A percentile compares a stretch with the other conserved stretches of the same genome.
phyloP scores from a whole-genome alignment of 1,284 basidiomycete genomes.

The Leccinum fallax region DNA sequence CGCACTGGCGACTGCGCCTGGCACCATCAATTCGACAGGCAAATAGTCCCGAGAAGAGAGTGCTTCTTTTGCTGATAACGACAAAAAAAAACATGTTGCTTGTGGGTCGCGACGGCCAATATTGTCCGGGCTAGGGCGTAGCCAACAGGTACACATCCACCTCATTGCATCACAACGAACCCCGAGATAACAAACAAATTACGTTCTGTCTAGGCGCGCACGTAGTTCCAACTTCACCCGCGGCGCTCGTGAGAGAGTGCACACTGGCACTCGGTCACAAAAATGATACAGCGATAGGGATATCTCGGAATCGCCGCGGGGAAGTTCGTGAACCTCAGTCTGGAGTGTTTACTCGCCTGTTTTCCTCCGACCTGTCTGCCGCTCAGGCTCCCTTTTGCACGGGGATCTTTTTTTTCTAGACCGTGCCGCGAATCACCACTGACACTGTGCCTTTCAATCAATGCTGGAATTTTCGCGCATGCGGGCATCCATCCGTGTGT shows the following conservation, averaged over 20 bases:
- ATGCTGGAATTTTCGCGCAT: neutral
- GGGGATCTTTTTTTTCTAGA: neutral
- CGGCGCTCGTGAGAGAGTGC: neutral
- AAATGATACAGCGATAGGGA: neutral
- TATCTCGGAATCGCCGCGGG: constrained; percentile 4
- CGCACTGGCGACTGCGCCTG: neutral
- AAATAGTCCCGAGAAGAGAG: neutral
- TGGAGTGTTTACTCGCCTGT: neutral
- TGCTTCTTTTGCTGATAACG: neutral
- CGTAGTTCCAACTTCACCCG: neutral
- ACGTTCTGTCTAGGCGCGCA: neutral
- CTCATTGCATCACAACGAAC: neutral
- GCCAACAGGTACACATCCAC: neutral
- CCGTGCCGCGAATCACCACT: neutral
- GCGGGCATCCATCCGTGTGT: constrained; percentile 6
- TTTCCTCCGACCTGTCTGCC: neutral
- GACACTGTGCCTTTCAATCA: neutral
- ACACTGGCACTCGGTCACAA: neutral
- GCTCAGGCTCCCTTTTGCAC: neutral
- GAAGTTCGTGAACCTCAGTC: neutral
- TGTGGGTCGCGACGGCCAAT: constrained; percentile 2
- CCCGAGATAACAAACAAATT: neutral
- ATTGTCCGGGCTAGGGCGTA: neutral
- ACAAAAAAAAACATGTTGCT: neutral
- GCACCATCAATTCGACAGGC: neutral